Evolutionary conservation across 495 filamentous ascomycete genomes (phyloP).

Genomic region (Letharia columbiana): DNA sequence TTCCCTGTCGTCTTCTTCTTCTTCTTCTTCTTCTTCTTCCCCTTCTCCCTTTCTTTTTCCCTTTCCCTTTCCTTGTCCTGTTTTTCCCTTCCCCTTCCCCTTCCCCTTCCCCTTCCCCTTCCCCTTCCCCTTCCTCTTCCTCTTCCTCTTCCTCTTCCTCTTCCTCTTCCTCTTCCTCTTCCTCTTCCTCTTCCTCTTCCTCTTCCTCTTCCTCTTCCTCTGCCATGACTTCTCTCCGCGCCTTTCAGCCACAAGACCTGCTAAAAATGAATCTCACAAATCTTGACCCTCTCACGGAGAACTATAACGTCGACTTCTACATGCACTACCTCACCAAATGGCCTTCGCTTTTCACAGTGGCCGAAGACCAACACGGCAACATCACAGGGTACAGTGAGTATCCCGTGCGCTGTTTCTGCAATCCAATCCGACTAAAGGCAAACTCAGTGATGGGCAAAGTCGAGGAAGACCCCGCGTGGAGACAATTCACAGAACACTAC

Average conservation of each 20-base stretch:
- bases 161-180: not conserved
- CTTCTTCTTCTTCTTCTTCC: no score
- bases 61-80: no score
- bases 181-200: no score
- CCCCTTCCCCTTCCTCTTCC: no score
- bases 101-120: no score
- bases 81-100: no score
- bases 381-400: conserved; percentile 85
- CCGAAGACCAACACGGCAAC: conserved; percentile 70
- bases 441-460: conserved; percentile 85
- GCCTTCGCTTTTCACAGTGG: conserved; percentile 84
- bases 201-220: not conserved
- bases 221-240: conserved; percentile 58
- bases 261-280: conserved; percentile 77
- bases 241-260: conserved; percentile 63
- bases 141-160: not conserved
- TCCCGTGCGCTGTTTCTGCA: not conserved
- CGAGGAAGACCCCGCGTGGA: conserved; percentile 70
- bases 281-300: conserved; percentile 90
- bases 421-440: not conserved
- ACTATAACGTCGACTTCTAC: conserved; percentile 92
- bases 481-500: conserved; percentile 69
- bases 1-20: no score
- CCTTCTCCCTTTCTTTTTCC: no score
- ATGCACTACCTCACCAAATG: conserved; percentile 89